Evolutionary conservation across 129 eudicot genomes (phyloP).

Genomic region (Saposhnikovia divaricata): DNA sequence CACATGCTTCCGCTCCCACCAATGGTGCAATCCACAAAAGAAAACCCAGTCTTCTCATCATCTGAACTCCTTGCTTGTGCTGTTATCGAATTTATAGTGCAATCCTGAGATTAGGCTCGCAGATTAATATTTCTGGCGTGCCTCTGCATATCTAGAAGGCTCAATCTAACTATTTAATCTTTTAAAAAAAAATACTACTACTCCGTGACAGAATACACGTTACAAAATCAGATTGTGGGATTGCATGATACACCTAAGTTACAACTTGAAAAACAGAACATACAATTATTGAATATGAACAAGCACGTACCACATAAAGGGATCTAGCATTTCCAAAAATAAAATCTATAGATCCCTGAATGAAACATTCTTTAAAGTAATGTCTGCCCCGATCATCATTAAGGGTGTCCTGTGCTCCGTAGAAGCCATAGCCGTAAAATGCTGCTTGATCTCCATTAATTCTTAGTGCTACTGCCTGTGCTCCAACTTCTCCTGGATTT

Average conservation of each 20-base stretch:
- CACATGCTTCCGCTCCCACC: slow-evolving; percentile 69
- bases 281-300: background rate
- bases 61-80: slow-evolving; percentile 67
- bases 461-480: slow-evolving; percentile 70
- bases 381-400: slow-evolving; percentile 75
- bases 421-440: slow-evolving; percentile 78
- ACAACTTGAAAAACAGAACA: background rate
- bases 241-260: background rate
- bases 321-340: slow-evolving; percentile 79
- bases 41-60: slow-evolving; percentile 62
- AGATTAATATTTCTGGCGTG: background rate
- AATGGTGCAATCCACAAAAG: slow-evolving; percentile 61
- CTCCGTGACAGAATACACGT: background rate
- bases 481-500: slow-evolving; percentile 59
- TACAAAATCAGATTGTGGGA: background rate
- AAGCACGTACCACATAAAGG: slow-evolving; percentile 56
- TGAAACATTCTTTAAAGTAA: slow-evolving; percentile 76
- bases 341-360: slow-evolving; percentile 85
- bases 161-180: background rate
- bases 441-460: slow-evolving; percentile 72
- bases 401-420: slow-evolving; percentile 80
- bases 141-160: background rate
- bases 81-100: slow-evolving; percentile 56
- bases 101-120: slow-evolving; percentile 37
- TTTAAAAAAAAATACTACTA: background rate